A percentile compares a stretch with the other conserved stretches of the same genome.
These are phyloP conservation scores for Russula griseocarnosa DNA, from an alignment of 768 basidiomycete species.

Conservation along the genomic window DNA sequence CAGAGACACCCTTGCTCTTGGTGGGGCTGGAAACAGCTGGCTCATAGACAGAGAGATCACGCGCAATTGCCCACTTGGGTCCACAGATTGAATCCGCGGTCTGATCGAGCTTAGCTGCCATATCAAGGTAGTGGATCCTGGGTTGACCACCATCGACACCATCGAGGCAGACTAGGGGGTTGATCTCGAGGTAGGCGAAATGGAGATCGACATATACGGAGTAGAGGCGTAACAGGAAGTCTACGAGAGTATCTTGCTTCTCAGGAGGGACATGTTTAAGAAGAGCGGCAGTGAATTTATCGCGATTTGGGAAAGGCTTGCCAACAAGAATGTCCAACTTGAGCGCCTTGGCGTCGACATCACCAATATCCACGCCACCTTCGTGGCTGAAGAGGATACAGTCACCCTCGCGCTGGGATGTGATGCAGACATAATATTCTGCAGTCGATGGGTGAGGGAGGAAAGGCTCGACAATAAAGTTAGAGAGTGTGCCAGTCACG, in stretches of 20 bases:
- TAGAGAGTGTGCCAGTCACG: conserved; percentile 91
- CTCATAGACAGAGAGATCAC: conserved; percentile 79
- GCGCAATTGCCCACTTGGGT: conserved; percentile 97
- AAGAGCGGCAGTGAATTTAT: conserved; percentile 68
- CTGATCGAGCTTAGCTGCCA: conserved; percentile 99
- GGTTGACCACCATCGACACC: conserved; percentile 63
- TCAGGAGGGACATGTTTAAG: conserved; percentile 76
- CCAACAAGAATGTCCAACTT: conserved; percentile 79
- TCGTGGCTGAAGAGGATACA: conserved; percentile 98
- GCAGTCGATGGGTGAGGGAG: conserved; percentile 89
- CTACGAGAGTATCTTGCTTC: conserved; percentile 88
- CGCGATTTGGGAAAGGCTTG: conserved; percentile 76
- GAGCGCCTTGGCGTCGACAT: conserved; percentile 96
- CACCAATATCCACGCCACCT: conserved; percentile 97
- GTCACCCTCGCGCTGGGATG: conserved; percentile 90
- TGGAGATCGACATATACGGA: conserved; percentile 97
- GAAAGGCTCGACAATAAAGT: conserved; percentile 99
- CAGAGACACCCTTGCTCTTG: conserved; percentile 52
- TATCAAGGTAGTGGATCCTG: conserved; percentile 93
- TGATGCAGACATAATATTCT: conserved; percentile 98
- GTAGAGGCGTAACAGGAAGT: conserved; percentile 94
- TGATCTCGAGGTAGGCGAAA: conserved; percentile 99
- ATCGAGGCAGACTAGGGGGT: conserved; percentile 94
- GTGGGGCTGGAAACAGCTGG: conserved; percentile 42
- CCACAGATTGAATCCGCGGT: conserved; percentile 98